Percentiles rank a stretch among this genome's conserved stretches.
phyloP scores from a whole-genome alignment of 306 rosid species.

The Quercus mongolica region DNA sequence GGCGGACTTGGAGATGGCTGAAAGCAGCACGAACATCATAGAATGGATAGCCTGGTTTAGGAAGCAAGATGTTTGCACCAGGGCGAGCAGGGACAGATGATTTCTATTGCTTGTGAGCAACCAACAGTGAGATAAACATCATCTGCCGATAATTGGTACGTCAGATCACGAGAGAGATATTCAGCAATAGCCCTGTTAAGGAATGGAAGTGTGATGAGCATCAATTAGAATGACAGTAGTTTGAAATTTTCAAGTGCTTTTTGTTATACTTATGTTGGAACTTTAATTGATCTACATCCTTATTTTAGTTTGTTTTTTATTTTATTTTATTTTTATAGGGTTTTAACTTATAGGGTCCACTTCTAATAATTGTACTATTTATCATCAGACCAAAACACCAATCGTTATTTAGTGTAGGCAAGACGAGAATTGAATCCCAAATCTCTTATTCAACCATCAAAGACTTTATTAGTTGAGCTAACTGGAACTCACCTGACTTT shows the following conservation, averaged over 20 bases:
- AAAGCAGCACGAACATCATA: neutral
- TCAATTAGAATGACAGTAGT: no score
- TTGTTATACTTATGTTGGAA: no score
- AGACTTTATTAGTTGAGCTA: no score
- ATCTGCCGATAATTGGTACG: neutral
- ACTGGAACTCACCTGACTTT: fast-evolving
- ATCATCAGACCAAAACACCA: no score
- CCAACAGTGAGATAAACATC: neutral
- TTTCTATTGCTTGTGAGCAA: neutral
- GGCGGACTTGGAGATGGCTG: neutral
- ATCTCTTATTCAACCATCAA: no score
- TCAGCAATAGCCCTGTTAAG: neutral
- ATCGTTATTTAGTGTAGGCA: no score
- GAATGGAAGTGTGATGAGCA: neutral
- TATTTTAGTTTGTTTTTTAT: no score
- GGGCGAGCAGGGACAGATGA: neutral
- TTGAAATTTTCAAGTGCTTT: no score
- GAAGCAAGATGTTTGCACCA: neutral
- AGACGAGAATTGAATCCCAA: fast-evolving
- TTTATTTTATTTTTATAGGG: no score
- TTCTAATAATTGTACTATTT: no score
- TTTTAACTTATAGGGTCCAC: no score
- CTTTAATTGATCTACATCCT: no score
- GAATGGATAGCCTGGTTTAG: neutral
- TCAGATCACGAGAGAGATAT: neutral